These are phyloP conservation scores for Populus hybrid DNA, from an alignment of 441 rosid species.

Conservation along the genomic window DNA sequence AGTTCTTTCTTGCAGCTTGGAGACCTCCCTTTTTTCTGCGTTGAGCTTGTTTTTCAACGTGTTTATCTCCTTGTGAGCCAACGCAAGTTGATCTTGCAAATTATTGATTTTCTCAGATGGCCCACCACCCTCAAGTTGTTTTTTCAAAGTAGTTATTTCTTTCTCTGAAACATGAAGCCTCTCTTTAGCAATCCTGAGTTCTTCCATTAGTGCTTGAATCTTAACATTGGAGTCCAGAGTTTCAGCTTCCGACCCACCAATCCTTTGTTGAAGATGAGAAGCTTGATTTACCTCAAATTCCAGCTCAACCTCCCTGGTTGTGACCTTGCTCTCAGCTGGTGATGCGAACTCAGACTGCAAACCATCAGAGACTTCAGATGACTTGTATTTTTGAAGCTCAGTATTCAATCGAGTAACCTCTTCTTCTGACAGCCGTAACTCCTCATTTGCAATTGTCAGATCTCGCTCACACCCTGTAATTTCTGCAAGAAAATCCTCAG, in stretches of 20 bases:
- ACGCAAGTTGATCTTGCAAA: constrained; percentile 51
- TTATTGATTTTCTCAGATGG: constrained; percentile 35
- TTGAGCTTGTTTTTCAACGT: constrained; percentile 48
- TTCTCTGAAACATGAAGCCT: constrained; percentile 49
- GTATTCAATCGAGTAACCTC: constrained; percentile 50
- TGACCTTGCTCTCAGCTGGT: constrained; percentile 6
- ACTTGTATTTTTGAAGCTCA: constrained; percentile 45
- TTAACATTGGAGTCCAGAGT: constrained; percentile 26
- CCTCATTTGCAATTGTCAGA: constrained; percentile 53
- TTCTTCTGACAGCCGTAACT: constrained; percentile 39
- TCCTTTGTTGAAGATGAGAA: constrained; percentile 14
- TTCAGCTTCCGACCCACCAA: constrained; percentile 14
- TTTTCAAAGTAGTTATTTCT: constrained; percentile 43
- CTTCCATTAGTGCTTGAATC: constrained; percentile 43
- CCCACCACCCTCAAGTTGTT: constrained; percentile 35
- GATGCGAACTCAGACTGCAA: constrained; percentile 25
- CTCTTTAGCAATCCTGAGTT: constrained; percentile 47
- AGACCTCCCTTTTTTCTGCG: constrained; percentile 56
- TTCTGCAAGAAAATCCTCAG: constrained; percentile 35
- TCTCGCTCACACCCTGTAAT: constrained; percentile 47
- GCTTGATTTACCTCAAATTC: constrained; percentile 13
- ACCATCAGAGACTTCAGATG: not conserved
- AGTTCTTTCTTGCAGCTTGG: constrained; percentile 68
- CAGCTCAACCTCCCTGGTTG: constrained; percentile 10
- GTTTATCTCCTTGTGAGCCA: constrained; percentile 45